Base-by-base conservation (phyloP, 306 rosid species). In the Cajanus cajan region DNA sequence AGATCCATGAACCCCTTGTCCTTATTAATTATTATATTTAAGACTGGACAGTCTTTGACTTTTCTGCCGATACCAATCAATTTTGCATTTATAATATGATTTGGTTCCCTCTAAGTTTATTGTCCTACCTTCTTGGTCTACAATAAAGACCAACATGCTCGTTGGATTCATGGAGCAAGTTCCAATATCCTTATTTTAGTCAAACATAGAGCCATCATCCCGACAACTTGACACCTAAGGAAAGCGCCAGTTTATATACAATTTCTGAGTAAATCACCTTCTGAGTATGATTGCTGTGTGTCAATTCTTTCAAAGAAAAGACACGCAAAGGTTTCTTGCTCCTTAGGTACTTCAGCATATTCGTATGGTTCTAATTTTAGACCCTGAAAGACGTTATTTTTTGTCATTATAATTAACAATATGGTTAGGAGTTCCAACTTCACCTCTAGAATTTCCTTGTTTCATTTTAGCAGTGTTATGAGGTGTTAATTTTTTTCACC, bases 21-120 rank as follows among this genome's bases (percentile, higher is more conserved):
- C 14, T 16, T 33, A 34, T 33, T 19, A 18, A 7, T 16, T 33
- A 34, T 33, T 19, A 18, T 14, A 18, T 40, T 55, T 1, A 6
- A 64, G 36, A 66, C 24, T 51, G 37, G 31, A 65, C 21, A 25
- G 15, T 57, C 25, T 15, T n/a, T 74, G 81, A 68, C 81, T 79
- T 28, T 51, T 36, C 64, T 68, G 41, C 61, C 5, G 14, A 63
- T 19, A 51, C 11, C 58, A 69, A 22, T n/a, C 34, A 5, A 8
- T 19, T 15, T 24, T 14, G 28, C 16, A 33, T 15, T 24, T 10
- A 36, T 33, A 22, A 28, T 52, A 39, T 47, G 15, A 36, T 41
- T 61, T 45, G 28, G 44, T 78, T 44, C 48, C 61, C 19, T 76
- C 68, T 48, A 59, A 47, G 2, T 76, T 59, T 45, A 47, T 62